Percentiles rank a stretch among this genome's conserved stretches.
phyloP scores from a whole-genome alignment of 495 filamentous ascomycete genomes.

The Aspergillus egyptiacus region DNA sequence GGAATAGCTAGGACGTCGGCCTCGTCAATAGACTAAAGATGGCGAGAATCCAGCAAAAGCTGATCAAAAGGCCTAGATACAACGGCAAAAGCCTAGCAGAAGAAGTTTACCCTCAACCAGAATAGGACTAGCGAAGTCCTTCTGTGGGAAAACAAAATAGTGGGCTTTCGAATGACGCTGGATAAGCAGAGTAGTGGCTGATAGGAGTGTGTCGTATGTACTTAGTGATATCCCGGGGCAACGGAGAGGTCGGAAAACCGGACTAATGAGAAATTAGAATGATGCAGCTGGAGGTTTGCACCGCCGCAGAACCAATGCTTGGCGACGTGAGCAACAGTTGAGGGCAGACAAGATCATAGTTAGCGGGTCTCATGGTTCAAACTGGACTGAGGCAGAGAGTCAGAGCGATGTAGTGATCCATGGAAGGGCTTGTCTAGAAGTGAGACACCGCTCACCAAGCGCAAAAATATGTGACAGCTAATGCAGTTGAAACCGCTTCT shows the following conservation, averaged over 20 bases:
- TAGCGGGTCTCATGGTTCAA: constrained; percentile 3
- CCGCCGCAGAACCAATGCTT: not conserved
- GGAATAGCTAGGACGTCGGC: too few relatives aligned
- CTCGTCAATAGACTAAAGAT: not conserved
- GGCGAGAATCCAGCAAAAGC: not conserved
- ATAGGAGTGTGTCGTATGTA: too few relatives aligned
- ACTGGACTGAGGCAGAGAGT: not conserved
- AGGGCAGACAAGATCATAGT: too few relatives aligned
- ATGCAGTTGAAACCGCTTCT: too few relatives aligned
- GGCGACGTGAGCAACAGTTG: not conserved
- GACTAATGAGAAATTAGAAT: not conserved
- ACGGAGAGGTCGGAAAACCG: not conserved
- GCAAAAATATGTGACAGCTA: constrained; percentile 1
- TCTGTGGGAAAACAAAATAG: constrained; percentile 2
- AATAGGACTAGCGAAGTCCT: not conserved
- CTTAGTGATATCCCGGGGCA: not conserved
- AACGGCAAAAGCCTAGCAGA: not conserved
- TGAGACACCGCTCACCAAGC: constrained; percentile 1
- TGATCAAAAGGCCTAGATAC: not conserved
- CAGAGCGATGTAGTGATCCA: not conserved
- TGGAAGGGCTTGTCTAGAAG: not conserved
- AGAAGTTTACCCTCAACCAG: not conserved
- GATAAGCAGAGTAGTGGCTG: not conserved
- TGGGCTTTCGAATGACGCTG: not conserved
- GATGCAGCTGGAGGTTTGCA: too few relatives aligned